Evolutionary conservation across 176 grass and related monocot genomes (phyloP), one percentile per base, ranked within the genome.

Genomic region (Carex parvula): DNA sequence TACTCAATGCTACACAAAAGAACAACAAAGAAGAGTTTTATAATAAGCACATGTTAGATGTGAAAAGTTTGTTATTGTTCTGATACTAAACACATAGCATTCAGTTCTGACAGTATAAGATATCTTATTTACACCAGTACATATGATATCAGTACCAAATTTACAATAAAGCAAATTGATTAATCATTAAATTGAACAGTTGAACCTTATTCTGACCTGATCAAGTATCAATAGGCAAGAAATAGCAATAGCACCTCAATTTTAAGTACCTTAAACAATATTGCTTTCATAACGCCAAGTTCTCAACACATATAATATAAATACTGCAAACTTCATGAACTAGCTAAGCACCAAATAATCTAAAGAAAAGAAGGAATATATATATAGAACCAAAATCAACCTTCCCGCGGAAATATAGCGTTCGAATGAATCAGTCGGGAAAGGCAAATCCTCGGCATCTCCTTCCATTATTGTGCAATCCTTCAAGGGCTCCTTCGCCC

Each of bases 361-460:
- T 35, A 81, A 81, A 64, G 7, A 64, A 26, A 39, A 69, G 70
- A 75, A 2, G 8, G 17, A 64, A 54, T 22, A 32, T 9, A 32
- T 9, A 17, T 37, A 61, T 12, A 44, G 20, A 26, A 15, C 81
- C 8, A 4, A 53, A 82, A 53, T 39, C 14, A 64, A 99, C 97
- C 93, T 99, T 88, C 93, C 93, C 9, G 91, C 93, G 2, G 93
- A 99, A 78, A 99, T 48, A 82, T 99, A 99, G 18, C 91, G 84
- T 44, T 96, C 93, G 17, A 95, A 90, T 16, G 88, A 89, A 50
- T 92, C 91, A 0, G 88, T 96, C 26, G 93, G 91, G 84, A 96
- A 96, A 0, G 97, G 93, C 4, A 96, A 86, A 80, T 96, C 97
- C 89, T 96, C 97, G 1, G 93, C 93, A 83, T 99, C 93, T 41